These are phyloP conservation scores for Acaromyces ingoldii DNA, from an alignment of 1,284 basidiomycete genomes.

Conservation along the genomic window DNA sequence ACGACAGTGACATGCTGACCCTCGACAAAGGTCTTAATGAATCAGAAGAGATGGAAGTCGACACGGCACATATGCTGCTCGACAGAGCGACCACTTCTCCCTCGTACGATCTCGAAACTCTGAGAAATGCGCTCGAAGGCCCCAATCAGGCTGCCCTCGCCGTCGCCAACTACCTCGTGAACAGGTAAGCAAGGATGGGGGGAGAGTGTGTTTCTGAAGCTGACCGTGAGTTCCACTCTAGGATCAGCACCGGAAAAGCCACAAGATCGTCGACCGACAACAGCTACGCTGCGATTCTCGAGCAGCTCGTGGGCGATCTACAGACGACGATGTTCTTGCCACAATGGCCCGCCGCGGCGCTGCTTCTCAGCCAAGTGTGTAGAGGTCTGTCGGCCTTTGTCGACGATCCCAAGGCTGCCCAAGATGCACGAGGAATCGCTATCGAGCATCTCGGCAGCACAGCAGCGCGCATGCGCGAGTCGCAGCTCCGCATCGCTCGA, in stretches of 20 bases:
- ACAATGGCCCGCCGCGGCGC: constrained; percentile 88
- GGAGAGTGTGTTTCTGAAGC: neutral
- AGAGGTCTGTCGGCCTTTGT: constrained; percentile 25
- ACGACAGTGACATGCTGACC: no score
- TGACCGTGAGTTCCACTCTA: no score
- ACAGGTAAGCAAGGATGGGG: constrained; percentile 43
- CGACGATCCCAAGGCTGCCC: constrained; percentile 68
- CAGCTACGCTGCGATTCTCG: constrained; percentile 75
- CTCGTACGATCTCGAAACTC: constrained; percentile 20
- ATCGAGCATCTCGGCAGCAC: constrained; percentile 90
- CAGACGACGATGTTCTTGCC: constrained; percentile 85
- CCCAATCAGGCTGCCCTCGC: constrained; percentile 56
- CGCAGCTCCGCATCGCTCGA: neutral
- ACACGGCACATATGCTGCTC: no score
- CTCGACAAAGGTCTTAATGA: no score
- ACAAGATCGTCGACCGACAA: constrained; percentile 33
- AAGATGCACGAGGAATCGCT: constrained; percentile 66
- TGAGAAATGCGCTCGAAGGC: constrained; percentile 28
- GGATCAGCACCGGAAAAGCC: neutral
- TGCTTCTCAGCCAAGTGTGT: constrained; percentile 57
- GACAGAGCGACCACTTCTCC: no score
- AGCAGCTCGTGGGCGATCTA: constrained; percentile 80
- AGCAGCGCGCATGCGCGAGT: constrained; percentile 66
- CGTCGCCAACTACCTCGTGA: constrained; percentile 76
- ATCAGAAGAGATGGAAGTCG: no score